Percentiles rank a stretch among this genome's conserved stretches.
Evolutionary conservation across 2,329 filamentous ascomycete genomes (phyloP).

Genomic region (Mariannaea elegans): DNA sequence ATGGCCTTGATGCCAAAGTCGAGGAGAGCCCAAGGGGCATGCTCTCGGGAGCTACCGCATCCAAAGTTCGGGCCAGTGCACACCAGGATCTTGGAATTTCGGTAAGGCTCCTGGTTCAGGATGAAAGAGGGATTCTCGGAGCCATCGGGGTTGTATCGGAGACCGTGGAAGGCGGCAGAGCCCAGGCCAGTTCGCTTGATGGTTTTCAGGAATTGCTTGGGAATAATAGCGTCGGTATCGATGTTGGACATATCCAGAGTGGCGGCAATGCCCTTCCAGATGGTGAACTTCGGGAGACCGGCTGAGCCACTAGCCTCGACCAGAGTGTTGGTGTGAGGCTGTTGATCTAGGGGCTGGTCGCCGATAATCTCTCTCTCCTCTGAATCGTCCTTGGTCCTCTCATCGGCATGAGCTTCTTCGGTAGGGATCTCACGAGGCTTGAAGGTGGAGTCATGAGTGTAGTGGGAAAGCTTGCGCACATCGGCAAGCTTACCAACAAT

Average conservation of each 20-base stretch:
- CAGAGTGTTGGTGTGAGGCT: conserved; percentile 71
- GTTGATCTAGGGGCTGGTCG: conserved; percentile 70
- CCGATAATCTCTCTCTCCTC: conserved; percentile 61
- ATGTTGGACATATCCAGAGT: conserved; percentile 89
- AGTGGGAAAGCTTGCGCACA: conserved; percentile 79
- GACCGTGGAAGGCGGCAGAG: conserved; percentile 83
- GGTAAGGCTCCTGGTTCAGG: conserved; percentile 90
- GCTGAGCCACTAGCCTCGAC: conserved; percentile 53
- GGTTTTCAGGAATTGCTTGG: conserved; percentile 99
- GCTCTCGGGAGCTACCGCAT: conserved; percentile 90
- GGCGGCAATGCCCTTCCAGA: conserved; percentile 86
- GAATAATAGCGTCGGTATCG: conserved; percentile 99
- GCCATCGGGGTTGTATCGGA: conserved; percentile 79
- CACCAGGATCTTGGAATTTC: conserved; percentile 85
- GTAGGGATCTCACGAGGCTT: conserved; percentile 57
- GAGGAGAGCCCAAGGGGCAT: conserved; percentile 95
- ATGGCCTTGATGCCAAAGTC: conserved; percentile 96
- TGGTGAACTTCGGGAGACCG: conserved; percentile 85
- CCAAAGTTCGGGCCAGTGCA: conserved; percentile 95
- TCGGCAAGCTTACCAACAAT: conserved; percentile 92
- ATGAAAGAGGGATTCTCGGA: conserved; percentile 83
- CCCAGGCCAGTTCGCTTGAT: conserved; percentile 98
- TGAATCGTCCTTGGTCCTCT: conserved; percentile 61
- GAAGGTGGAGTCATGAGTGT: conserved; percentile 68
- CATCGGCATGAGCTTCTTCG: conserved; percentile 60